Base-by-base conservation (phyloP, 108 stramenopile genomes). In the Chaetoceros muelleri region DNA sequence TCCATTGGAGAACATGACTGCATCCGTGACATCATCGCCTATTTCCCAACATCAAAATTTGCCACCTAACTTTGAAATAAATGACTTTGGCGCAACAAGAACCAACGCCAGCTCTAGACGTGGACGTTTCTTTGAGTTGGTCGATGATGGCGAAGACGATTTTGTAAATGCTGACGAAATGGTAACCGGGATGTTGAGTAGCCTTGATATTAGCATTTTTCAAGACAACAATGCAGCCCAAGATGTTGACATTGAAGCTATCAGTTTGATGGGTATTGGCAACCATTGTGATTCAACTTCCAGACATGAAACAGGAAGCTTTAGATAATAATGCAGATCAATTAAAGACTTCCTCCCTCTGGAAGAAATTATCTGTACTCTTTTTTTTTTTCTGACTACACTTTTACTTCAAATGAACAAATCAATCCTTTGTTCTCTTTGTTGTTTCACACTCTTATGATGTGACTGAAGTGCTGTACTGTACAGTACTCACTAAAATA, bases 191-290 rank as follows among this genome's bases (percentile, higher is more conserved):
- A 79, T 87, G 77, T 64, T 87, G 48, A 73, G 78, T 46, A 82
- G 67, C 65, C 73, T 91, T 44, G 67, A 75, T 58, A 55, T 89
- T 55, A 55, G 61, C 45, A 68, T 73, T 58, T 61, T 91, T 85
- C 60, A 72, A 78, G 53, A 65, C 13, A 69, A 28, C 64, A 67
- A 67, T 52, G 48, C 61, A 16, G 62, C 60, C 19, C 68, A 72
- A 31, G 83, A 91, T 48, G 71, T 91, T 27, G 84, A 91, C 57
- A 85, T 91, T 58, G 89, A 91, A 69, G 89, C 85, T 17, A 87
- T 90, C 34, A 84, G 82, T 55, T 64, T 89, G 64, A 83, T 83
- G 87, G 85, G 85, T 17, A 84, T 88, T 46, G 80, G 79, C 13
- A 59, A 50, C 13, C 44, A n/a, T n/a, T n/a, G n/a, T n/a, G n/a